These are phyloP conservation scores for Cystobasidium slooffiae DNA, from an alignment of 1,284 basidiomycete species.

Conservation along the genomic window DNA sequence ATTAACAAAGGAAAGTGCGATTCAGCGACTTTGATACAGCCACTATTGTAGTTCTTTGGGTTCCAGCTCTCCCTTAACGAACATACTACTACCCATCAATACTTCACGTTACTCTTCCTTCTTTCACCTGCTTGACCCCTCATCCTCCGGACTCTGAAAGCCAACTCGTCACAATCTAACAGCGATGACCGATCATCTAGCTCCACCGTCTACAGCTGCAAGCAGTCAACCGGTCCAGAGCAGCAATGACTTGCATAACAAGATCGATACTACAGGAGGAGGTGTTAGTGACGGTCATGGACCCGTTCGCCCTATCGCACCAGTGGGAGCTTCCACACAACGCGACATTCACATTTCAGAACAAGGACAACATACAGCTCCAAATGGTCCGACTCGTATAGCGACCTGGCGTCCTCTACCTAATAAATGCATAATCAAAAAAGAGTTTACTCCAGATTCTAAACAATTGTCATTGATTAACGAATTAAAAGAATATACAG, in stretches of 20 bases:
- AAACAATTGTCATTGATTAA: neutral
- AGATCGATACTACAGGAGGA: neutral
- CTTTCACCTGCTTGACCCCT: no score
- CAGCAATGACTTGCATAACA: neutral
- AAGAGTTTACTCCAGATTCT: slow-evolving; percentile 3
- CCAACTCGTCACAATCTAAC: no score
- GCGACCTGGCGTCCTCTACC: slow-evolving; percentile 36
- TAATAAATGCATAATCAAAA: slow-evolving; percentile 15
- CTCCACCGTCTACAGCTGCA: no score
- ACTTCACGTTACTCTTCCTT: no score
- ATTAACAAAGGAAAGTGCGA: no score
- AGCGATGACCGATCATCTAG: no score
- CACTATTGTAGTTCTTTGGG: no score
- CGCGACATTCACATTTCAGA: slow-evolving; percentile 32
- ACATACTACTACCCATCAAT: no score
- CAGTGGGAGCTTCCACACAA: slow-evolving; percentile 7
- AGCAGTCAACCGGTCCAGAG: neutral
- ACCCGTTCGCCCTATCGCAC: slow-evolving; percentile 1
- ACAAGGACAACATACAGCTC: slow-evolving; percentile 24
- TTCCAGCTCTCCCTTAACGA: no score
- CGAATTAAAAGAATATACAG: slow-evolving; percentile 30
- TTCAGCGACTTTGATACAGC: no score
- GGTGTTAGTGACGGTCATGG: neutral
- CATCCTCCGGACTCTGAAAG: no score
- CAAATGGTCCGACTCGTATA: slow-evolving; percentile 34